Percentiles rank a stretch among this genome's conserved stretches.
These are phyloP conservation scores for Penicillium paxilli DNA, from an alignment of 495 filamentous ascomycete species.

Conservation along the genomic window DNA sequence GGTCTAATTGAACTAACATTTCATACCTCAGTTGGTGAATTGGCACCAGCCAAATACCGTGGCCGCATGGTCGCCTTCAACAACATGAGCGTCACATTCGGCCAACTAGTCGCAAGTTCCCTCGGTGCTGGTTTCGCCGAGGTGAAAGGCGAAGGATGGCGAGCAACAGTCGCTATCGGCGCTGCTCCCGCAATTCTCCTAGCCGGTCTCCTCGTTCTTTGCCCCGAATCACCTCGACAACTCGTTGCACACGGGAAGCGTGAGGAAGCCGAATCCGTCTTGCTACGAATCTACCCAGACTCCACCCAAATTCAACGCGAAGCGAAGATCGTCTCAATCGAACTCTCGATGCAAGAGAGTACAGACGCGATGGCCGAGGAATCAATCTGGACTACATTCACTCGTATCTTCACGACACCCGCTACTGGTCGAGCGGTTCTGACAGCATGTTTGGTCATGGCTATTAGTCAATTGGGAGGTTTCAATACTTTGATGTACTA, in stretches of 20 bases:
- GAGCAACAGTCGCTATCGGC: slow-evolving; percentile 50
- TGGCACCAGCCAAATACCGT: slow-evolving; percentile 51
- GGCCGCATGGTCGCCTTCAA: slow-evolving; percentile 56
- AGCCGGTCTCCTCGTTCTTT: slow-evolving; percentile 38
- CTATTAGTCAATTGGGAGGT: slow-evolving; percentile 43
- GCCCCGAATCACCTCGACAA: slow-evolving; percentile 53
- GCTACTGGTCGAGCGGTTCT: slow-evolving; percentile 49
- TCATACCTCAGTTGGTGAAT: slow-evolving; percentile 41
- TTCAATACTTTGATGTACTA: slow-evolving; percentile 54
- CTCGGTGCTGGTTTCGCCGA: slow-evolving; percentile 53
- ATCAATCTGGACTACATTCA: slow-evolving; percentile 34
- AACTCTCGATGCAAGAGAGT: slow-evolving; percentile 33
- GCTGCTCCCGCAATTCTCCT: slow-evolving; percentile 47
- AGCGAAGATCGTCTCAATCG: slow-evolving; percentile 38
- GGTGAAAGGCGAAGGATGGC: slow-evolving; percentile 44
- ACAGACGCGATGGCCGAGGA: slow-evolving; percentile 27
- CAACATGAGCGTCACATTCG: slow-evolving; percentile 55
- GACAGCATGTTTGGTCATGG: slow-evolving; percentile 45
- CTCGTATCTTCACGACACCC: slow-evolving; percentile 37
- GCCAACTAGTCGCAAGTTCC: slow-evolving; percentile 51
- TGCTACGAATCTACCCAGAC: slow-evolving; percentile 36
- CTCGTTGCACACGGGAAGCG: slow-evolving; percentile 43
- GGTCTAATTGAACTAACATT: not conserved
- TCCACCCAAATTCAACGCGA: slow-evolving; percentile 36
- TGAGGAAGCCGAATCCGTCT: slow-evolving; percentile 36